Evolutionary conservation across 2,329 filamentous ascomycete species (phyloP).

Genomic region (Aspergillus novofumigatus): DNA sequence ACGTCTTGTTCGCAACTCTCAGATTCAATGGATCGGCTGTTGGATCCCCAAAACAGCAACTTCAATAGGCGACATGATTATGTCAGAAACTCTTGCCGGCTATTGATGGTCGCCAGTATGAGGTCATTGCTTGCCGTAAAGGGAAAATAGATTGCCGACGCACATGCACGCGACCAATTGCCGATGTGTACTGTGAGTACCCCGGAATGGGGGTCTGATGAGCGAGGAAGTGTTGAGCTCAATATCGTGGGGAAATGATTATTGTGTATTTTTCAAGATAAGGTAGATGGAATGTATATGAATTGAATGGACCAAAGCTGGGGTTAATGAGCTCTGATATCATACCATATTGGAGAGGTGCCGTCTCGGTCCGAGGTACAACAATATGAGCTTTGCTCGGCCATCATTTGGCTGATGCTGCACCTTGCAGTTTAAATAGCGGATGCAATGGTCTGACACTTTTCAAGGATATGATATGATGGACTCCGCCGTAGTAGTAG

Average conservation of each 20-base stretch:
- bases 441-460: neutral
- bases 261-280: neutral
- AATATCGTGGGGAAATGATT: neutral
- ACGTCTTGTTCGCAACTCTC: neutral
- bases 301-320: neutral
- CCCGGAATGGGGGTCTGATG: neutral
- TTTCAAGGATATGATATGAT: neutral
- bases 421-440: neutral
- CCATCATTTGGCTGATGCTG: neutral
- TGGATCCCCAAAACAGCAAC: conserved; percentile 1
- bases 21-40: conserved; percentile 3
- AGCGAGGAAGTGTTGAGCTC: neutral
- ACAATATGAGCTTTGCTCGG: neutral
- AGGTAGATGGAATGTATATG: neutral
- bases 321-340: neutral
- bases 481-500: too few species aligned
- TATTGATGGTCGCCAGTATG: neutral
- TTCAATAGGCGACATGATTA: conserved; percentile 4
- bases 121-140: neutral
- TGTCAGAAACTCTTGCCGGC: conserved; percentile 6
- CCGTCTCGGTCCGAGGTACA: conserved; percentile 10
- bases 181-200: neutral
- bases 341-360: neutral
- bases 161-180: conserved; percentile 8
- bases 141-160: neutral